Conservation (phyloP, 306 rosid genomes). For the Gleditsia sinensis region DNA sequence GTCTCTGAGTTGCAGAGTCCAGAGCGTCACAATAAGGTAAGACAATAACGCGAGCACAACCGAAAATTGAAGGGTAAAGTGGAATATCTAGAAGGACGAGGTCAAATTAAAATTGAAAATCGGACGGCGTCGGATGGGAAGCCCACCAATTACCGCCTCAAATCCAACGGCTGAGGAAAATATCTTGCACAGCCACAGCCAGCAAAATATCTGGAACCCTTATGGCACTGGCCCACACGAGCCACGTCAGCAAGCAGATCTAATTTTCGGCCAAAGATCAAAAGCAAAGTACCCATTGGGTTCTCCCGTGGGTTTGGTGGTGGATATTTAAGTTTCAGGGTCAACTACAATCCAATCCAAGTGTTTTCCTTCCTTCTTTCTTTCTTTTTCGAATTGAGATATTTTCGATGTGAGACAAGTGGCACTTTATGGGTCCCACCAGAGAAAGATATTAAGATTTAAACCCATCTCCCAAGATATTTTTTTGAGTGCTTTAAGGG, state of each 20-base stretch:
- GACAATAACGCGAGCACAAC: background rate
- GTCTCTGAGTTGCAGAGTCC: constrained; percentile 10
- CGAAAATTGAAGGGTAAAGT: constrained; percentile 7
- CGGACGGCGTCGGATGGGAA: constrained; percentile 35
- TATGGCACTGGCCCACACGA: background rate
- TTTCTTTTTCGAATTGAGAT: background rate
- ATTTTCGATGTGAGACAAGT: background rate
- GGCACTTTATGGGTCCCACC: background rate
- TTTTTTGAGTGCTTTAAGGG: constrained; percentile 17
- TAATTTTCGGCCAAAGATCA: constrained; percentile 24
- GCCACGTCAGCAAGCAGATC: constrained; percentile 46
- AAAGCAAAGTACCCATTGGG: constrained; percentile 31
- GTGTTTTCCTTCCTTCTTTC: background rate
- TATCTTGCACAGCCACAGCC: background rate
- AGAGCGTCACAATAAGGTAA: background rate
- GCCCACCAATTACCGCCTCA: background rate
- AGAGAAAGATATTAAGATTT: background rate
- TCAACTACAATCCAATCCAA: background rate
- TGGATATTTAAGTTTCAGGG: background rate
- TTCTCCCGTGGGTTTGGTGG: constrained; percentile 16
- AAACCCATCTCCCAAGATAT: constrained; percentile 28
- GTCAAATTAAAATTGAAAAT: background rate
- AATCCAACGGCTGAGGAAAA: constrained; percentile 34
- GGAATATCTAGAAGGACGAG: background rate
- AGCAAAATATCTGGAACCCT: constrained; percentile 40